Percentiles rank a stretch among this genome's conserved stretches.
These are phyloP conservation scores for Aspergillus aculeatinus DNA, from an alignment of 2,329 filamentous ascomycete species.

Conservation along the genomic window DNA sequence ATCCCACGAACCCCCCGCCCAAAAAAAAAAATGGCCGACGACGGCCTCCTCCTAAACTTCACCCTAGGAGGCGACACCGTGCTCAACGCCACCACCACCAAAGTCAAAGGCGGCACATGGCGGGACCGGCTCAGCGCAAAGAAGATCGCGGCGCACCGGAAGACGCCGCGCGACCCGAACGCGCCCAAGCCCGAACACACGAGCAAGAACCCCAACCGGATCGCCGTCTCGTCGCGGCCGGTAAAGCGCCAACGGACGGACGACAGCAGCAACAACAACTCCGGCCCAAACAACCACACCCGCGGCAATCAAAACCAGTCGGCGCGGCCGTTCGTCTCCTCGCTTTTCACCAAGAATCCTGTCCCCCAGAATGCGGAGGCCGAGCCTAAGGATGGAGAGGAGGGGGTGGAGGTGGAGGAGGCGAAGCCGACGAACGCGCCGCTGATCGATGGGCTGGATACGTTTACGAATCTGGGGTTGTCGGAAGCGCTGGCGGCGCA, in stretches of 20 bases:
- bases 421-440: constrained; percentile 84
- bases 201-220: constrained; percentile 36
- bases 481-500: constrained; percentile 78
- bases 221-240: constrained; percentile 34
- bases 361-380: constrained; percentile 59
- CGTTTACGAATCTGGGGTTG: constrained; percentile 81
- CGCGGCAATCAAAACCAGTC: constrained; percentile 36
- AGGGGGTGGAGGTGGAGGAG: constrained; percentile 36
- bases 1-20: background rate
- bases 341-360: constrained; percentile 89
- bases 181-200: constrained; percentile 11
- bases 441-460: constrained; percentile 76
- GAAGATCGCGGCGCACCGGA: constrained; percentile 60
- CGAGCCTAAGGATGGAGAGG: constrained; percentile 37
- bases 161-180: constrained; percentile 36
- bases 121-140: constrained; percentile 81
- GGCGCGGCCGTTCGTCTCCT: constrained; percentile 73
- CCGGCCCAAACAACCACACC: constrained; percentile 20
- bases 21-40: constrained; percentile 71
- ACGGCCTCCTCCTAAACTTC: constrained; percentile 94
- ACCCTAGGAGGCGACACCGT: constrained; percentile 68
- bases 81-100: constrained; percentile 57
- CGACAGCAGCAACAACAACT: constrained; percentile 26
- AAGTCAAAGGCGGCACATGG: constrained; percentile 89
- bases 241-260: constrained; percentile 44